phyloP scores from a whole-genome alignment of 805 yeast genomes.

The Wickerhamomyces ciferrii region DNA sequence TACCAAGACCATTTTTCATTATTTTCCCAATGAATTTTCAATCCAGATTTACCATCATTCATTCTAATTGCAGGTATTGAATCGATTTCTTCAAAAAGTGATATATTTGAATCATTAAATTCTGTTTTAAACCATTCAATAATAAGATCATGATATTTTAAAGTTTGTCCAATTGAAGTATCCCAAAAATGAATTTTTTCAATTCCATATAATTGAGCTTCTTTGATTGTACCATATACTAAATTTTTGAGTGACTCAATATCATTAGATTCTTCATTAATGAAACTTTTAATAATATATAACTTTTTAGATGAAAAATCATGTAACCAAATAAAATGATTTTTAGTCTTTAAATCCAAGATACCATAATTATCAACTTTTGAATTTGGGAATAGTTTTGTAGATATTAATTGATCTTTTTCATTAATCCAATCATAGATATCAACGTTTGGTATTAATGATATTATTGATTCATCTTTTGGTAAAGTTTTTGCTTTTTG shows the following conservation, averaged over 20 bases:
- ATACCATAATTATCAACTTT: not conserved
- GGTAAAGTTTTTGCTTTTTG: too few species aligned
- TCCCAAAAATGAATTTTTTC: not conserved
- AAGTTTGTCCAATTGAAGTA: not conserved
- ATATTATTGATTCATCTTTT: not conserved
- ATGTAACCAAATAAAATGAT: not conserved
- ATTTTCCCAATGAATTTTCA: not conserved
- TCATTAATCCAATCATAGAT: not conserved
- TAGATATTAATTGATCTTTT: not conserved
- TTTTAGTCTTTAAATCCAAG: not conserved
- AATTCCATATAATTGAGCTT: not conserved
- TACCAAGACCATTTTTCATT: not conserved
- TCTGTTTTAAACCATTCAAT: too few species aligned
- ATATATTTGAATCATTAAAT: too few species aligned
- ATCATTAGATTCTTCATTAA: not conserved
- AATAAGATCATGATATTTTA: not conserved
- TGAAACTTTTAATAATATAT: not conserved
- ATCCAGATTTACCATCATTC: not conserved
- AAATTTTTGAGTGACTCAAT: not conserved
- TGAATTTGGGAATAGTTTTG: not conserved
- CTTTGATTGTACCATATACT: not conserved
- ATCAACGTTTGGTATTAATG: not conserved
- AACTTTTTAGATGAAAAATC: not conserved
- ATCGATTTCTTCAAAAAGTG: not conserved
- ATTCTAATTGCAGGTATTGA: not conserved